Conservation (phyloP, 179 eudicot species). For the Camellia oleifera region DNA sequence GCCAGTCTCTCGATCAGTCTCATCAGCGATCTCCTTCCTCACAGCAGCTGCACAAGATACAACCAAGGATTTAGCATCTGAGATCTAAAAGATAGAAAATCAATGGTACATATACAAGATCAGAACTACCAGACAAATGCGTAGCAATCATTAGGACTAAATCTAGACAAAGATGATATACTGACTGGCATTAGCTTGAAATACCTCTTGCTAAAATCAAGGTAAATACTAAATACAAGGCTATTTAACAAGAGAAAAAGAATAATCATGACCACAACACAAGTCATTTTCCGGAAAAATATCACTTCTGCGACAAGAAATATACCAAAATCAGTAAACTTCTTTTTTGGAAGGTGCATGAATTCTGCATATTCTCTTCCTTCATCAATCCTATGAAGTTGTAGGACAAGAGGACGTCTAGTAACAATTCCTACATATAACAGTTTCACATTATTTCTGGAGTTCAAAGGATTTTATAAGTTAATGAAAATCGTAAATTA, state of each 20-base stretch:
- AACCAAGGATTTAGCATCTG: conserved; percentile 16
- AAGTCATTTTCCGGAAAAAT: neutral
- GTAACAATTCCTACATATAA: conserved; percentile 81
- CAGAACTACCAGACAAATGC: neutral
- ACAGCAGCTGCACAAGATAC: conserved; percentile 68
- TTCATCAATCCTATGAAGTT: conserved; percentile 87
- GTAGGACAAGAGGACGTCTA: conserved; percentile 94
- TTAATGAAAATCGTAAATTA: neutral
- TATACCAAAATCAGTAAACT: conserved; percentile 84
- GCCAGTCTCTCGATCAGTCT: conserved; percentile 98
- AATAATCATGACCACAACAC: neutral
- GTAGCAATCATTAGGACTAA: neutral
- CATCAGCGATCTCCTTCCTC: conserved; percentile 94
- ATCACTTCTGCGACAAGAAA: neutral
- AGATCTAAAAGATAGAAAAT: neutral
- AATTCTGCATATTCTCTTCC: conserved; percentile 95
- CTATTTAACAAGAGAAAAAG: neutral
- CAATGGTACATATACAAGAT: neutral
- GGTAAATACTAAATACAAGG: neutral
- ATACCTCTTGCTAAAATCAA: neutral
- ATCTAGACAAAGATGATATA: neutral
- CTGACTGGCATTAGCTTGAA: conserved; percentile 1
- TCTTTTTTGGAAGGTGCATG: conserved; percentile 81
- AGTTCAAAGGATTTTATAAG: neutral
- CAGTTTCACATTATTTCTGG: neutral